Evolutionary conservation across 495 filamentous ascomycete genomes (phyloP), one percentile per base, ranked within the genome.

Genomic region (Aspergillus leporis): DNA sequence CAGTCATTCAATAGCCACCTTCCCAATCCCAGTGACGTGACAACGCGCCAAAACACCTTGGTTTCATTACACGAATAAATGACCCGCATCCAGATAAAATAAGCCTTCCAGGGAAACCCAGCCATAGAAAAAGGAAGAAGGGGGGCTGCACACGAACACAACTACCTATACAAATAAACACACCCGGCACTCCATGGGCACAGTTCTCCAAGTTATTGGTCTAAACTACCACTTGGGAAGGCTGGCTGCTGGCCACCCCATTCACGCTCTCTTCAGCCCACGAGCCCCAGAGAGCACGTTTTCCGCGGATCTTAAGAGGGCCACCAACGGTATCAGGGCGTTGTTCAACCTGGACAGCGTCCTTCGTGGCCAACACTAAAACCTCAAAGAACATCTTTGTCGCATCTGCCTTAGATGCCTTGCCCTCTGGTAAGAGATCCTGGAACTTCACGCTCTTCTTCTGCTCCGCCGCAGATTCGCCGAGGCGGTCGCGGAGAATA

Each of bases 351-450:
- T 96, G 93, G 67, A 98, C 89, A 36, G 94, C 94, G 73, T 98
- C 95, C 79, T 98, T 98, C 13, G 94, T 98, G 12, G 95, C 95
- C 51, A 98, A 78, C 5, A 98, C 94, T 41, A 98, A 78, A 36
- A 93, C 86, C 74, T 98, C 95, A 59, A 98, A 98, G 77, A 98
- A 98, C 93, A 98, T 96, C 79, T 96, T 96, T 40, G 94, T 97
- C 3, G 95, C 95, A 63, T 98, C 94, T 13, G 86, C 86, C 66
- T 89, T 88, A 51, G 82, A 87, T 2, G 94, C 91, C 53, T 80
- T 84, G 51, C 77, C 70, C 74, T 93, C 90, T 1, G 94, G 94
- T 1, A 97, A 81, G 47, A 98, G 81, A 38, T 97, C 90, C 69
- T 97, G 92, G 83, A 98, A 98, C 18, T 92, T 77, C 6, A 96